phyloP scores from a whole-genome alignment of 1,139 yeast species.

The Magnusiomyces ingens region DNA sequence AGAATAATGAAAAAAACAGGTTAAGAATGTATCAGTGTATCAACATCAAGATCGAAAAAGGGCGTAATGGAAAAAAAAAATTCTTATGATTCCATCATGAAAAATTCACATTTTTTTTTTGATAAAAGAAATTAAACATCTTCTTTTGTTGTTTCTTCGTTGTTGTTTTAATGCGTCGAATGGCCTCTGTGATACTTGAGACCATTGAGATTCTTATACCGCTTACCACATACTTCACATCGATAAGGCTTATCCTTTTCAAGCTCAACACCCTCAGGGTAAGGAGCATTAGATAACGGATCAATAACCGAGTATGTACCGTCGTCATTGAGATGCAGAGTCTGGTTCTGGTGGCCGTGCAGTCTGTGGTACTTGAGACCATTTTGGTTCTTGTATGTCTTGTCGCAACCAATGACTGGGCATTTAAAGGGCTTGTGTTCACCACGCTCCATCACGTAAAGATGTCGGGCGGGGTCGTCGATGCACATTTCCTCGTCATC shows the following conservation, averaged over 20 bases:
- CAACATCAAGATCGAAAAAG: neutral
- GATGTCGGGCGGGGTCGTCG: conserved; percentile 84
- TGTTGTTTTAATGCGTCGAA: conserved; percentile 64
- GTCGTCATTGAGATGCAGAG: conserved; percentile 81
- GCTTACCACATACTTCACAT: conserved; percentile 96
- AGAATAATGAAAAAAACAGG: neutral
- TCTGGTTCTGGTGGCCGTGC: conserved; percentile 97
- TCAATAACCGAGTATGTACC: conserved; percentile 90
- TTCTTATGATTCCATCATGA: neutral
- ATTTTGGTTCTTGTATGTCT: conserved; percentile 93
- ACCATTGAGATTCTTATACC: conserved; percentile 94
- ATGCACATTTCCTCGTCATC: conserved; percentile 41
- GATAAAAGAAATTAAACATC: neutral
- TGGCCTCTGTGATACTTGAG: conserved; percentile 96
- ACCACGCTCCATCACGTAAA: conserved; percentile 85
- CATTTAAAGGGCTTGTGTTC: conserved; percentile 95
- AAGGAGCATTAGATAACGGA: conserved; percentile 86
- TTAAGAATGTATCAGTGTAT: neutral
- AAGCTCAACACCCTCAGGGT: conserved; percentile 82
- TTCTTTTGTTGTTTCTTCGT: neutral
- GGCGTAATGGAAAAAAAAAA: neutral
- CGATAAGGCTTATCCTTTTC: conserved; percentile 98
- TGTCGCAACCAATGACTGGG: conserved; percentile 97
- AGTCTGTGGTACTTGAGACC: conserved; percentile 92
- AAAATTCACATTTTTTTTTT: neutral